phyloP scores from a whole-genome alignment of 2,329 filamentous ascomycete genomes.

The Diaporthe batatas region DNA sequence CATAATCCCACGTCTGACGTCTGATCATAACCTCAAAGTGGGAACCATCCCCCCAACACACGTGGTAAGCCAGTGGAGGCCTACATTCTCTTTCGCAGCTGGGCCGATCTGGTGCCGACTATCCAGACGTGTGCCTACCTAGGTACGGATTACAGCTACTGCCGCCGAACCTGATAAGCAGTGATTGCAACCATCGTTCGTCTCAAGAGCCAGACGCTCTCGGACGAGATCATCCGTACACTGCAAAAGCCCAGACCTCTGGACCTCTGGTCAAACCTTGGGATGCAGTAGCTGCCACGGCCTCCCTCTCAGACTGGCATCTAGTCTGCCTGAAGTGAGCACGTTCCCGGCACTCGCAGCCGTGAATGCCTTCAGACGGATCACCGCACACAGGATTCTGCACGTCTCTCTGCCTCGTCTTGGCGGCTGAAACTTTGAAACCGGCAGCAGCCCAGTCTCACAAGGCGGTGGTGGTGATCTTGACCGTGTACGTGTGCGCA shows the following conservation, averaged over 20 bases:
- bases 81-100: not conserved
- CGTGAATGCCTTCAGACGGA: slow-evolving; percentile 8
- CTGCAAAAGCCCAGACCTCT: not conserved
- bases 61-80: slow-evolving; percentile 24
- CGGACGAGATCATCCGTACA: slow-evolving; percentile 21
- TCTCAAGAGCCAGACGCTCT: slow-evolving; percentile 18
- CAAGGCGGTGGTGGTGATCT: not conserved
- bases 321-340: not conserved
- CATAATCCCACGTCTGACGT: slow-evolving; percentile 32
- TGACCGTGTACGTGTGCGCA: not conserved
- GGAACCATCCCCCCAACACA: not conserved
- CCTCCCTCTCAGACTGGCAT: not conserved
- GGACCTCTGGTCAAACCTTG: slow-evolving; percentile 5
- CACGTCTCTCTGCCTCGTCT: no score
- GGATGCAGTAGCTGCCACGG: not conserved
- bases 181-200: slow-evolving; percentile 26
- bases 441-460: not conserved
- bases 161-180: slow-evolving; percentile 3
- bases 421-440: slow-evolving; percentile 30
- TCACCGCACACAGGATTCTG: not conserved
- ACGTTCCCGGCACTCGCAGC: not conserved
- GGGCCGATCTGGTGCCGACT: not conserved
- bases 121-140: not conserved
- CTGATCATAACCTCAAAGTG: slow-evolving; percentile 24
- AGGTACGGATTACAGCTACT: no score